phyloP scores from a whole-genome alignment of 441 rosid species.

The Aquilaria agallochum region DNA sequence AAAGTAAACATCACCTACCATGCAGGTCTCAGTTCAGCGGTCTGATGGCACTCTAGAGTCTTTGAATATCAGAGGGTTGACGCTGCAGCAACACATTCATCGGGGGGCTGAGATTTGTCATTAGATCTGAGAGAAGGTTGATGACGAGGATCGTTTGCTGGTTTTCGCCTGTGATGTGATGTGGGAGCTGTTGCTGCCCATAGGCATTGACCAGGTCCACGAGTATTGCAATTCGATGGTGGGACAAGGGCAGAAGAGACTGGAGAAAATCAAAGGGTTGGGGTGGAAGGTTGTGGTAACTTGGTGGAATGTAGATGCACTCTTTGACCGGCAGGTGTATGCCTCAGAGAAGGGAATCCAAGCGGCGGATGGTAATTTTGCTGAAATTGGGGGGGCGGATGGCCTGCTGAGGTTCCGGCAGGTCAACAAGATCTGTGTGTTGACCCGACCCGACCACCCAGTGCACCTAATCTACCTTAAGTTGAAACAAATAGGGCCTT shows the following conservation, averaged over 20 bases:
- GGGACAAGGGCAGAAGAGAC: constrained; percentile 5
- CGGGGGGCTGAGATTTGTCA: constrained; percentile 22
- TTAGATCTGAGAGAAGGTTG: constrained; percentile 29
- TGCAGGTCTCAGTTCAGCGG: constrained; percentile 17
- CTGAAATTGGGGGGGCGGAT: too few relatives aligned
- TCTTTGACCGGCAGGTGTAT: constrained; percentile 31
- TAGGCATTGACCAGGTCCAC: constrained; percentile 7
- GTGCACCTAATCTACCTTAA: too few relatives aligned
- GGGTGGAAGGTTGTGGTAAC: constrained; percentile 29
- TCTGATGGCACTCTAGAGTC: constrained; percentile 10
- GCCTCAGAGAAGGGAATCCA: too few relatives aligned
- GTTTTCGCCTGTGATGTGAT: constrained; percentile 16
- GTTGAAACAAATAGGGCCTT: too few relatives aligned
- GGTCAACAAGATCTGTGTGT: too few relatives aligned
- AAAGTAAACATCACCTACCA: constrained; percentile 37
- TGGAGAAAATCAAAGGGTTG: constrained; percentile 8
- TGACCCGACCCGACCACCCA: too few relatives aligned
- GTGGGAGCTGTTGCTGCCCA: constrained; percentile 35
- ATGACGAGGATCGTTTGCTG: constrained; percentile 15
- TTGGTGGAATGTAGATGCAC: constrained; percentile 26
- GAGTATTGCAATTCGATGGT: constrained; percentile 31
- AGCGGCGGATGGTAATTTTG: too few relatives aligned
- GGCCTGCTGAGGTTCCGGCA: too few relatives aligned
- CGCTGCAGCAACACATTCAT: constrained; percentile 38
- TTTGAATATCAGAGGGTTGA: constrained; percentile 36